phyloP scores from a whole-genome alignment of 164 flowering plant genomes.

The Akebia trifoliata region DNA sequence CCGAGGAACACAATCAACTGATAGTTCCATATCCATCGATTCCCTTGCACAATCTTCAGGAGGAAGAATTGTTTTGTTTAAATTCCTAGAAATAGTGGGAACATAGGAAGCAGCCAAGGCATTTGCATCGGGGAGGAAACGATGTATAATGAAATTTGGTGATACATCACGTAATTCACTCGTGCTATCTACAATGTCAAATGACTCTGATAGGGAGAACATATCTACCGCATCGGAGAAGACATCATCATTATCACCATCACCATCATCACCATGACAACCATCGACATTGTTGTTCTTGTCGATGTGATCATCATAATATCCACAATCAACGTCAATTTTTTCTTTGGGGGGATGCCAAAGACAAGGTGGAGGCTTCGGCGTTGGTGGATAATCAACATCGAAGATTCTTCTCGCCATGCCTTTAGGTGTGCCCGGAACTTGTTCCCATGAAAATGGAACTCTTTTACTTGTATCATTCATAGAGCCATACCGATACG shows the following conservation, averaged over 20 bases:
- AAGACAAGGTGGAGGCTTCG: conserved; percentile 42
- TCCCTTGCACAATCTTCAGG: no score
- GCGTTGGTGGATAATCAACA: conserved; percentile 22
- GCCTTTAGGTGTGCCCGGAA: conserved; percentile 58
- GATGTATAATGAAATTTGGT: conserved; percentile 52
- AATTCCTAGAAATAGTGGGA: neutral
- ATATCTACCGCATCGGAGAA: conserved; percentile 48
- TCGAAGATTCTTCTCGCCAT: neutral
- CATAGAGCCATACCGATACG: conserved; percentile 5
- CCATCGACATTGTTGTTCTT: no score
- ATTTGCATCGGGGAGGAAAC: conserved; percentile 63
- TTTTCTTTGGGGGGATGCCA: conserved; percentile 18
- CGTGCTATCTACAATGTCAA: conserved; percentile 5
- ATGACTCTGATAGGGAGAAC: conserved; percentile 45
- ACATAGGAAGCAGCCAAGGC: conserved; percentile 47
- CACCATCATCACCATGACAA: conserved; percentile 4
- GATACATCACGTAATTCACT: conserved; percentile 17
- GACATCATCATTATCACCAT: conserved; percentile 19
- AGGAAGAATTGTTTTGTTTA: neutral
- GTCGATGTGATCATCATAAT: no score
- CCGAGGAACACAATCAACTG: neutral
- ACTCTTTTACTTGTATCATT: conserved; percentile 26
- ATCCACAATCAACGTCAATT: neutral
- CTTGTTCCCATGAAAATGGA: conserved; percentile 73
- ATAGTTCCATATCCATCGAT: neutral